phyloP scores from a whole-genome alignment of 345 rosid genomes.

The Linum lewisii region DNA sequence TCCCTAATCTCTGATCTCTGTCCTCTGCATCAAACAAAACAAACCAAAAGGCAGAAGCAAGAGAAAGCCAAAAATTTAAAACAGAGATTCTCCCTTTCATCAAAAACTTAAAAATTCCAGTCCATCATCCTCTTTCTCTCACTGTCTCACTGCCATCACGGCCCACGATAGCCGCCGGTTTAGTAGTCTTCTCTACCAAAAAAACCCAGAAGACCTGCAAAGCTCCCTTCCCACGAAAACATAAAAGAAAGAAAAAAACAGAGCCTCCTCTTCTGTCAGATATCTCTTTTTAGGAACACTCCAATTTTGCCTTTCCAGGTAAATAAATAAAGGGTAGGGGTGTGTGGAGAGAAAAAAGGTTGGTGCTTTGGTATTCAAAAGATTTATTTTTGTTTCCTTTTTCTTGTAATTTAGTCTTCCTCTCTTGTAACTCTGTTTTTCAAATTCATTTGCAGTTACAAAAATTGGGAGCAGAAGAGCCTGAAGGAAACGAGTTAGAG shows the following conservation, averaged over 20 bases:
- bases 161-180: neutral
- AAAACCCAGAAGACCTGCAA: neutral
- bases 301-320: conserved; percentile 7
- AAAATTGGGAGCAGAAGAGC: neutral
- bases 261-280: conserved; percentile 7
- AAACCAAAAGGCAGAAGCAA: neutral
- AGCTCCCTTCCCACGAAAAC: neutral
- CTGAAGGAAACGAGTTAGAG: neutral
- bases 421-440: too few relatives aligned
- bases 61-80: neutral
- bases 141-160: neutral
- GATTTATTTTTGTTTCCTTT: too few relatives aligned
- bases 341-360: neutral
- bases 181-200: neutral
- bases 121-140: neutral
- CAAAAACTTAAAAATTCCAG: neutral
- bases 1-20: too few relatives aligned
- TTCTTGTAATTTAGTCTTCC: too few relatives aligned
- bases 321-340: too few relatives aligned
- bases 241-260: neutral
- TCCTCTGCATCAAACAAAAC: neutral
- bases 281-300: conserved; percentile 5
- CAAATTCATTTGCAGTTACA: neutral
- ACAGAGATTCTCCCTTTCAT: neutral
- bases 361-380: neutral